Base-by-base conservation (phyloP, 169 alveolate genomes). In the Besnoitia besnoiti region DNA sequence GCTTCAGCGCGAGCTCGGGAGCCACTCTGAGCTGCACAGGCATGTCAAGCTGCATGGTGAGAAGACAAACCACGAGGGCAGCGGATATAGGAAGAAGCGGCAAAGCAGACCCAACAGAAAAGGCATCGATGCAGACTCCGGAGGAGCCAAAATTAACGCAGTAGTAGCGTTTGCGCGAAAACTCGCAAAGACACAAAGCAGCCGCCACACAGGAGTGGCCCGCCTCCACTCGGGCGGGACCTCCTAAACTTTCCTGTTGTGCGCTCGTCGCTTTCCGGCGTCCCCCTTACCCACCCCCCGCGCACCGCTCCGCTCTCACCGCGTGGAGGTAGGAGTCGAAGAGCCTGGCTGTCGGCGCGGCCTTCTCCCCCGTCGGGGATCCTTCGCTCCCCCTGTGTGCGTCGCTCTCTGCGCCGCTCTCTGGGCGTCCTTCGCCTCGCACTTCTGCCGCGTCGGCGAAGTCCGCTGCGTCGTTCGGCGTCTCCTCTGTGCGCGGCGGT, bases 1-100 rank as follows among this genome's bases (percentile, higher is more conserved):
- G 92, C 96, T 99, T 99, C 49, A 99, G 96, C 95, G 97, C 98
- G 82, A 99, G 97, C 94, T 99, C 99, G 1, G 99, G 99, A 27
- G 99, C 99, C 47, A 99, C 97, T 85, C 99, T 97, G 98, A 99
- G 97, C 94, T 94, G 98, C 40, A 99, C 96, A 75, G 98, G 96
- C 96, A 98, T 96, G 90, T 98, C 96, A 49, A 99, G 96, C 85
- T 76, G 85, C 3, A 21, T 7, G 40, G 76, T 61, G 40, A n/a
- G 40, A 30, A 61, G 10, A 24, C 40, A n/a, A n/a, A 30, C 3
- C 76, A n/a, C 76, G 19, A 24, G 33, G 37, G 33, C 76, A 61
- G 76, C 37, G 30, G 33, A 24, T 8, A 61, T 3, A 61, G 37
- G 19, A 19, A n/a, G 76, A 19, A 12, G 37, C 76, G 37, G 76